Conservation (phyloP, 768 basidiomycete species). For the Boletus speciosus region DNA sequence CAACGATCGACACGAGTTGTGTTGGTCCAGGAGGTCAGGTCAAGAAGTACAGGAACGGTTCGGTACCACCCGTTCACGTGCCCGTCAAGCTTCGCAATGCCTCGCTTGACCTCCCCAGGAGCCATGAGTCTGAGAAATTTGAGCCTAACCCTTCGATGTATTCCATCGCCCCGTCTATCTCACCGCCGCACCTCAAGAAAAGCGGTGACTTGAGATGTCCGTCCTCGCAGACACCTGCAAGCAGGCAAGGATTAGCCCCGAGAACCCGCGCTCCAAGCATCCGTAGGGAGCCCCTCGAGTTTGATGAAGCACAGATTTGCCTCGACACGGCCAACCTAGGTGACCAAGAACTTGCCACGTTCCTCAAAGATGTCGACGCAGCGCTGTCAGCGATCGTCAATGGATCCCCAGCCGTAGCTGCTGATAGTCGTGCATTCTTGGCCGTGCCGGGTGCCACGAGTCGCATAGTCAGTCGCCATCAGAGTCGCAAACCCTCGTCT, state of each 20-base stretch:
- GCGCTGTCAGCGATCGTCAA: constrained; percentile 25
- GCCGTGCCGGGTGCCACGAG: constrained; percentile 27
- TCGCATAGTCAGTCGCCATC: constrained; percentile 24
- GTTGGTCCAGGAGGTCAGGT: constrained; percentile 31
- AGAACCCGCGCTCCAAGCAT: constrained; percentile 27
- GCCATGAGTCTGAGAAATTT: constrained; percentile 21
- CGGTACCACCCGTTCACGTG: constrained; percentile 31
- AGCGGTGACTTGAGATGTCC: constrained; percentile 19
- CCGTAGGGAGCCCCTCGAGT: constrained; percentile 29
- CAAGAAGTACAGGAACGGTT: constrained; percentile 30
- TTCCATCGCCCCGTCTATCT: constrained; percentile 29
- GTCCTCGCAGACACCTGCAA: constrained; percentile 25
- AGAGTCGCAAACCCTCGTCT: constrained; percentile 30
- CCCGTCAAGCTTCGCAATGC: constrained; percentile 28
- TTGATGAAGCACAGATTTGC: constrained; percentile 29
- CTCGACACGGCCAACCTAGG: constrained; percentile 30
- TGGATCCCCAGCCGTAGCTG: constrained; percentile 27
- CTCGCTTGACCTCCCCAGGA: constrained; percentile 30
- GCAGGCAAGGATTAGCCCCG: constrained; percentile 23
- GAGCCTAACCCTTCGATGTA: constrained; percentile 31
- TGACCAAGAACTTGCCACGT: constrained; percentile 31
- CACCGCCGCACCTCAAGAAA: constrained; percentile 21
- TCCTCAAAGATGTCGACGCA: constrained; percentile 31
- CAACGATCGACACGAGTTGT: constrained; percentile 32
- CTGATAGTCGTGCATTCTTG: constrained; percentile 30